A percentile compares a stretch with the other conserved stretches of the same genome.
Conservation (phyloP, 331 rosid genomes). For the Malus hybrid region DNA sequence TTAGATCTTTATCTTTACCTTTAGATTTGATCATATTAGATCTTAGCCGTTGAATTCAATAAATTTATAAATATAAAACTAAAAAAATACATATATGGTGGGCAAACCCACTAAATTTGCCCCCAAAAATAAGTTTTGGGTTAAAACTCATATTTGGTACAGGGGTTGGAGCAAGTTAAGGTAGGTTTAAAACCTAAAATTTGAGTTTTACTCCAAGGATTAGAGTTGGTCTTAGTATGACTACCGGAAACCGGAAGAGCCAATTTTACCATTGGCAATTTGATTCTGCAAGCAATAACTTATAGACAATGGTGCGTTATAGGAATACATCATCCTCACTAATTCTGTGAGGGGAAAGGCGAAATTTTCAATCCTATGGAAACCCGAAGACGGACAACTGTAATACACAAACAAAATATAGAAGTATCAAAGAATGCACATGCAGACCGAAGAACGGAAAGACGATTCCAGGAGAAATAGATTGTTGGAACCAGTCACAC, state of each 20-base stretch:
- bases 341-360: not conserved
- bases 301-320: not conserved
- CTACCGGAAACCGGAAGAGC: not conserved
- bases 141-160: no score
- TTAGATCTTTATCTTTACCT: no score
- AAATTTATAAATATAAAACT: no score
- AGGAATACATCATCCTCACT: not conserved
- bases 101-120: no score
- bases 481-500: not conserved
- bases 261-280: not conserved
- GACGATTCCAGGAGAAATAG: not conserved
- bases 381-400: not conserved
- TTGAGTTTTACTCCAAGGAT: no score
- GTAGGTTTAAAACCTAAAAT: no score
- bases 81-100: no score
- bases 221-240: no score
- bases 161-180: no score
- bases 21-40: no score
- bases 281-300: not conserved
- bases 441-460: not conserved
- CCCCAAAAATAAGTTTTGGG: no score
- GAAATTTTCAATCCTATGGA: not conserved
- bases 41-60: no score
- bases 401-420: not conserved
- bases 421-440: not conserved